Evolutionary conservation across 2,329 filamentous ascomycete genomes (phyloP).

Genomic region (Xylariales sp.): DNA sequence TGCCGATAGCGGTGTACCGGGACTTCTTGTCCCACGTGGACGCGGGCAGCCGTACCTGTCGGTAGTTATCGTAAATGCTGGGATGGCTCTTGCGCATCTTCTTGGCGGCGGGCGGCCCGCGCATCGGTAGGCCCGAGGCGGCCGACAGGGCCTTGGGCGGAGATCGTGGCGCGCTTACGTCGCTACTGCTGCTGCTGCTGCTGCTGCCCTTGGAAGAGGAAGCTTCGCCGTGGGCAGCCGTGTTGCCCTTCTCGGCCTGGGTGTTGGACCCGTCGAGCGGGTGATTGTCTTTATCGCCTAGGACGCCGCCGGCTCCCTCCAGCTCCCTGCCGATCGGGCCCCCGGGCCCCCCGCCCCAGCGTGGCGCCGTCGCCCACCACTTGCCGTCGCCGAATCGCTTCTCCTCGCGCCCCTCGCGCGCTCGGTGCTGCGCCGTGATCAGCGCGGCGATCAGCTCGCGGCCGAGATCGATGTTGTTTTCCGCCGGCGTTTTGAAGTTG

Average conservation of each 20-base stretch:
- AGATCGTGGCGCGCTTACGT: not conserved
- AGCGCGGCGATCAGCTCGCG: conserved; percentile 58
- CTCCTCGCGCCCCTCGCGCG: conserved; percentile 53
- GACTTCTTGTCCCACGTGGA: conserved; percentile 58
- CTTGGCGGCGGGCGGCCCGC: conserved; percentile 32
- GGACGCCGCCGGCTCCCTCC: conserved; percentile 37
- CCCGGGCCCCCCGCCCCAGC: conserved; percentile 60
- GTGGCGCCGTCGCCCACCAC: conserved; percentile 58
- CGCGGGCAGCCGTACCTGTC: conserved; percentile 55
- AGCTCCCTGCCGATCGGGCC: conserved; percentile 60
- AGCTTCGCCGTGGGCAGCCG: not conserved
- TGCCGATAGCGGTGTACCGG: conserved; percentile 54
- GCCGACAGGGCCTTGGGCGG: conserved; percentile 7
- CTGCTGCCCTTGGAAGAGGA: not conserved
- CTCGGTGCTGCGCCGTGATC: conserved; percentile 59
- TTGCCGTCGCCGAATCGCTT: conserved; percentile 51
- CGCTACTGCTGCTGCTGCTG: not conserved
- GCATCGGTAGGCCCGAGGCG: conserved; percentile 12
- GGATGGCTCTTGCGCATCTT: conserved; percentile 47
- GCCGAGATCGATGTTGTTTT: conserved; percentile 58
- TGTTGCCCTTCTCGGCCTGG: too few relatives aligned
- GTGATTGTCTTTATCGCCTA: conserved; percentile 42
- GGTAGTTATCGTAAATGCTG: conserved; percentile 59
- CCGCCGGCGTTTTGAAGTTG: conserved; percentile 42
- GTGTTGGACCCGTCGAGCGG: not conserved